These are phyloP conservation scores for Voacanga thouarsii DNA, from an alignment of 257 asterid genomes.

Conservation along the genomic window DNA sequence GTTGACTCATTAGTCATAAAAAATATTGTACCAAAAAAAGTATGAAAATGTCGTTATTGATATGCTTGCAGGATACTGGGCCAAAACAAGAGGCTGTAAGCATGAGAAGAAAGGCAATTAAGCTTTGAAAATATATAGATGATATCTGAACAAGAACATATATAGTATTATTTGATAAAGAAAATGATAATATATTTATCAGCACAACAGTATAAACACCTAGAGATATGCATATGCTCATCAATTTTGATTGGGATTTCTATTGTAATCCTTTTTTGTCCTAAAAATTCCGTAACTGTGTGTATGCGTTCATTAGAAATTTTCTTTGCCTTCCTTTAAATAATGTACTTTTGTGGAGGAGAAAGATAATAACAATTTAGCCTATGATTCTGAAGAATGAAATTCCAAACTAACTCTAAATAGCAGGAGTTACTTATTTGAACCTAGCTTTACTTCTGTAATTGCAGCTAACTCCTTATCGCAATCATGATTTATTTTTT, in stretches of 20 bases:
- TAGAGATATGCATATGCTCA: too few relatives aligned
- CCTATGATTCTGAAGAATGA: constrained; percentile 1
- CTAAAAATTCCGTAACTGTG: not conserved
- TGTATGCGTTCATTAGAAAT: constrained; percentile 14
- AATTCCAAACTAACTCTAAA: not conserved
- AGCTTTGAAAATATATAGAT: not conserved
- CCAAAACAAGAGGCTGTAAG: constrained; percentile 80
- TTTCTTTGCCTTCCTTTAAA: constrained; percentile 5
- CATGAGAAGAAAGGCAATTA: constrained; percentile 7
- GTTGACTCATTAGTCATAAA: constrained; percentile 52
- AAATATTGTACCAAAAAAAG: constrained; percentile 72
- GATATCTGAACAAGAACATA: not conserved
- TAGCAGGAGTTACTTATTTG: too few relatives aligned
- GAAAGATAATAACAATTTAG: constrained; percentile 1
- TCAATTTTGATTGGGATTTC: not conserved
- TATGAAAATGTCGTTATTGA: constrained; percentile 92
- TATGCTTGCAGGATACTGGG: constrained; percentile 83
- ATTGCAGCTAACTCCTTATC: too few relatives aligned
- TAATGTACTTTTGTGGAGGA: constrained; percentile 14
- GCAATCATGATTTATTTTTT: too few relatives aligned
- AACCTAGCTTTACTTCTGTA: not conserved
- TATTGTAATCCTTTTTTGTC: not conserved
- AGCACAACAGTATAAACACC: too few relatives aligned
- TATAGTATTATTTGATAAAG: too few relatives aligned
- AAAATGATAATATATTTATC: too few relatives aligned